Conservation (phyloP, 1,139 yeast species). For the Williopsis jadinii region DNA sequence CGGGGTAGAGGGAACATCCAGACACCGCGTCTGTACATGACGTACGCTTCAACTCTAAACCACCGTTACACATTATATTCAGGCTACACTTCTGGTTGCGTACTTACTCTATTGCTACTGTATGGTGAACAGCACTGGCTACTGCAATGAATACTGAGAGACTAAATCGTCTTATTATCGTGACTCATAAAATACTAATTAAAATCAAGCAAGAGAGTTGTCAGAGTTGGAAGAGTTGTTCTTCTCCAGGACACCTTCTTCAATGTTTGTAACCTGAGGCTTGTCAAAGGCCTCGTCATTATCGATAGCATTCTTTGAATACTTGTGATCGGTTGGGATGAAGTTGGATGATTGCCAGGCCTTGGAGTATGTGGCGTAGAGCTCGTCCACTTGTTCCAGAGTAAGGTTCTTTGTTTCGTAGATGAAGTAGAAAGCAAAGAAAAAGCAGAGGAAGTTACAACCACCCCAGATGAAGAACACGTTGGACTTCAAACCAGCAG, state of each 20-base stretch:
- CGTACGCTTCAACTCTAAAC: too few species aligned
- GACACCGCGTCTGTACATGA: too few species aligned
- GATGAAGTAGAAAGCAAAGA: constrained; percentile 50
- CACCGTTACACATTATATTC: too few species aligned
- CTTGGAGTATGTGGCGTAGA: constrained; percentile 35
- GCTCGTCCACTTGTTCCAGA: constrained; percentile 57
- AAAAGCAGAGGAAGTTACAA: constrained; percentile 29
- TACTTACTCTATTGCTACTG: too few species aligned
- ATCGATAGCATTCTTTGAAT: constrained; percentile 12
- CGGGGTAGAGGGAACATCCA: too few species aligned
- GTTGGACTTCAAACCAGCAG: constrained; percentile 54
- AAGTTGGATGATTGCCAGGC: constrained; percentile 41
- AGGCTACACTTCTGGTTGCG: too few species aligned
- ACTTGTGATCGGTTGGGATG: constrained; percentile 38
- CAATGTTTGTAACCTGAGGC: constrained; percentile 5
- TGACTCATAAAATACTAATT: neutral
- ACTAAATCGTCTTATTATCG: too few species aligned
- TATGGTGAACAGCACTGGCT: too few species aligned
- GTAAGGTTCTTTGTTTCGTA: constrained; percentile 61
- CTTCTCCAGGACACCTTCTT: constrained; percentile 7
- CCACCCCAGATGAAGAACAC: constrained; percentile 73
- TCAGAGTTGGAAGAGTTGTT: neutral
- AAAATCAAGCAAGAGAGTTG: neutral
- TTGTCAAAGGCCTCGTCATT: constrained; percentile 8
- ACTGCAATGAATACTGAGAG: too few species aligned